A percentile compares a stretch with the other conserved stretches of the same genome.
phyloP scores from a whole-genome alignment of 352 stramenopile genomes.

The Phytophthora crassamura region DNA sequence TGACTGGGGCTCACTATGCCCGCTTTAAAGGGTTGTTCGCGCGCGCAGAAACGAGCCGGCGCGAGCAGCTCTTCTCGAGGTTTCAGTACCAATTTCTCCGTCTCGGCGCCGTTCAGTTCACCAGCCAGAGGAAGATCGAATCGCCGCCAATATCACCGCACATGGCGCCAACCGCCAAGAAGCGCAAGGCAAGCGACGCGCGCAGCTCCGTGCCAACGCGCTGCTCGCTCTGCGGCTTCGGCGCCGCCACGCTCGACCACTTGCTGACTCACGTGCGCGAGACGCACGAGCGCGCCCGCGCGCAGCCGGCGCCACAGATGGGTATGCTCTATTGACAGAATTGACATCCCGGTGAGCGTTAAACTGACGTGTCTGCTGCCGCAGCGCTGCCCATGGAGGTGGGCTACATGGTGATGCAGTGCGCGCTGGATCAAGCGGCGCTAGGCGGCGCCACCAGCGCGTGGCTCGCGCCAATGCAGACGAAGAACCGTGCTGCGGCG shows the following conservation, averaged over 20 bases:
- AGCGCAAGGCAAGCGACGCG: conserved; percentile 54
- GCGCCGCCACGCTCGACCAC: conserved; percentile 53
- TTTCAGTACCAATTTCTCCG: conserved; percentile 40
- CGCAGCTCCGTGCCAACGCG: conserved; percentile 30
- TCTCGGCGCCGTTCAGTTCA: neutral
- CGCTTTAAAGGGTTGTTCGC: conserved; percentile 21
- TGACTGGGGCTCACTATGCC: conserved; percentile 25
- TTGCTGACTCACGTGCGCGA: conserved; percentile 60
- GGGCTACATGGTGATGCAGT: conserved; percentile 64
- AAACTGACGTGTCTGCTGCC: conserved; percentile 6
- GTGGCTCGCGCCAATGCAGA: conserved; percentile 58
- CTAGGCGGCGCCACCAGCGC: conserved; percentile 61
- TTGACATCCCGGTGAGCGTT: conserved; percentile 19
- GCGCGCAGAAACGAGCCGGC: conserved; percentile 20
- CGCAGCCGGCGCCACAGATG: conserved; percentile 43
- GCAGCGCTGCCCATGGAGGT: conserved; percentile 62
- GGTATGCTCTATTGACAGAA: conserved; percentile 47
- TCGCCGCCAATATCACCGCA: no score
- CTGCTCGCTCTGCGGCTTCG: conserved; percentile 56
- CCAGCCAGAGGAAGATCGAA: conserved; percentile 21
- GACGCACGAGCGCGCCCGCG: conserved; percentile 29
- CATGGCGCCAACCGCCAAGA: conserved; percentile 42
- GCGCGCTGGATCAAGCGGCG: conserved; percentile 53
- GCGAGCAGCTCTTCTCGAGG: conserved; percentile 30
- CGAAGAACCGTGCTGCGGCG: conserved; percentile 47